phyloP scores from a whole-genome alignment of 306 rosid genomes.

The Medicago arabica region DNA sequence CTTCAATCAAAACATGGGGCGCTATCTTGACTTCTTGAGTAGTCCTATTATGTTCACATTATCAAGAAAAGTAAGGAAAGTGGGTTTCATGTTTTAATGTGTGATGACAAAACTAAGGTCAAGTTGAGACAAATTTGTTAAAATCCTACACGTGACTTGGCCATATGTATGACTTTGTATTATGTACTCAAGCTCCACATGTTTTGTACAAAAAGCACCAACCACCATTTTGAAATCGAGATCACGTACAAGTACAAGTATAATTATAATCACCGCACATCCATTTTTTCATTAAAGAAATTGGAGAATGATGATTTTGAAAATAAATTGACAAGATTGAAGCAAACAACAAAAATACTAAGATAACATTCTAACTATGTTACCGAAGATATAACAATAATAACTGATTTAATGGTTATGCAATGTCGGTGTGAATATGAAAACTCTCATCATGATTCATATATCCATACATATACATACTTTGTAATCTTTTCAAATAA shows the following conservation, averaged over 20 bases:
- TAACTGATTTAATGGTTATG: not conserved
- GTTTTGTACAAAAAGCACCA: constrained; percentile 4
- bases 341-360: not conserved
- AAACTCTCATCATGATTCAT: too few relatives aligned
- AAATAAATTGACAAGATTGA: not conserved
- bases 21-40: not conserved
- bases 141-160: constrained; percentile 12
- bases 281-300: not conserved
- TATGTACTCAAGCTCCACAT: not conserved
- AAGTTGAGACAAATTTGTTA: constrained; percentile 24
- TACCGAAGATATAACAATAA: not conserved
- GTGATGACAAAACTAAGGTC: constrained; percentile 25
- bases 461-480: too few relatives aligned
- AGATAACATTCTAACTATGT: not conserved
- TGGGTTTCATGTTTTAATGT: not conserved
- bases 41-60: not conserved
- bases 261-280: not conserved
- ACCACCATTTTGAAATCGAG: not conserved
- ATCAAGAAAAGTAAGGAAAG: not conserved
- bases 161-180: constrained; percentile 23
- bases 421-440: too few relatives aligned
- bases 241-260: constrained; percentile 1
- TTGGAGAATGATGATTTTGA: not conserved
- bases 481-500: too few relatives aligned
- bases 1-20: not conserved